Base-by-base conservation (phyloP, 176 grass and related monocot genomes). In the Tuctoria greenei region DNA sequence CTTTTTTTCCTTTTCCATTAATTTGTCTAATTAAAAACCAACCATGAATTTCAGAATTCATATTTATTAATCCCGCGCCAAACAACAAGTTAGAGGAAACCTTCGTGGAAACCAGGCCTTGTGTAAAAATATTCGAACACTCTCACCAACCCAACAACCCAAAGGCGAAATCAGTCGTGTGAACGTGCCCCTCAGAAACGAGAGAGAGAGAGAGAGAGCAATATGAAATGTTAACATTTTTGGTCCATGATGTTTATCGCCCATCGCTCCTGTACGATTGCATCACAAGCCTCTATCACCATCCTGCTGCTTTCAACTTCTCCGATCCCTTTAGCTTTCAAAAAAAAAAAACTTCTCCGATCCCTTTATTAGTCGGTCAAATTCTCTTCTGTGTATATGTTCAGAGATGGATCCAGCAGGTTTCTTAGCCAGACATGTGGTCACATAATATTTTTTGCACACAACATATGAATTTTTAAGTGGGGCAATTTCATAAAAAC, bases 251-350 rank as follows among this genome's bases (percentile, higher is more conserved):
- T 42, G 44, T 27, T 10, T 38, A 54, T 42, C 6, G 23, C 16
- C 4, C 8, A 21, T 73, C 69, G 43, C 52, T 41, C 31, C 1
- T 13, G 42, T 71, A 58, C 51, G 21, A 54, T 21, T 72, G 41
- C 40, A 72, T 72, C 67, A 14, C 20, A 72, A 62, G 78, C 42
- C 9, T 71, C 39, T 14, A 20, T 80, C 77, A 36, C 39, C 18
- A 59, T 79, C 67, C 40, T n/a, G n/a, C n/a, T 62, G 7, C 18
- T 62, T 52, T 71, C 56, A 70, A 65, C 56, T 16, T n/a, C n/a
- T n/a, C n/a, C n/a, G n/a, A n/a, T n/a, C n/a, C n/a, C n/a, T n/a
- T n/a, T n/a, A 31, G 31, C 31, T 31, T 31, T 31, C 31, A 31
- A n/a, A n/a, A n/a, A n/a, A n/a, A n/a, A n/a, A n/a, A n/a, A n/a